Percentiles rank a stretch among this genome's conserved stretches.
These are phyloP conservation scores for Cystofilobasidium capitatum DNA, from an alignment of 768 basidiomycete species.

Conservation along the genomic window DNA sequence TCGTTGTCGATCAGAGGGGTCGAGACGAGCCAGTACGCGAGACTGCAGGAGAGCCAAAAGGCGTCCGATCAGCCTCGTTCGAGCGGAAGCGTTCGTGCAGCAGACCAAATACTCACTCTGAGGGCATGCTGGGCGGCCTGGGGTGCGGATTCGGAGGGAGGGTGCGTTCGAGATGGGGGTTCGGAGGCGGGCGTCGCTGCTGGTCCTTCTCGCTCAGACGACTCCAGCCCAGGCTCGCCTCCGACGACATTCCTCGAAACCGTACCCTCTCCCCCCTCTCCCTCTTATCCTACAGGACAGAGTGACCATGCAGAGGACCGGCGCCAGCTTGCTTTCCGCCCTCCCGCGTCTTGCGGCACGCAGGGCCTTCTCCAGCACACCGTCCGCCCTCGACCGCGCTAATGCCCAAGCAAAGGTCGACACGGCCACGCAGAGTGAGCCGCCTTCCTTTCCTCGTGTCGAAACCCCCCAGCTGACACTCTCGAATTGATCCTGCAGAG, in stretches of 20 bases:
- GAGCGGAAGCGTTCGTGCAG: neutral
- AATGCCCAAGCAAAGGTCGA: neutral
- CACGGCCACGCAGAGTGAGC: slow-evolving; percentile 1
- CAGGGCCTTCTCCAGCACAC: neutral
- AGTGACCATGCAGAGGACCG: neutral
- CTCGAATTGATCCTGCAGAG: slow-evolving; percentile 54
- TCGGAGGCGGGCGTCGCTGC: neutral
- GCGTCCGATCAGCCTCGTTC: neutral
- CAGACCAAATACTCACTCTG: slow-evolving; percentile 12
- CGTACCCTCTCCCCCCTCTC: neutral
- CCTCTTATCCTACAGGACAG: neutral
- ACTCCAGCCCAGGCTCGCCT: neutral
- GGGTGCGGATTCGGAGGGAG: neutral
- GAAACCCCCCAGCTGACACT: neutral
- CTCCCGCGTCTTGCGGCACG: neutral
- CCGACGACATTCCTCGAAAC: no score
- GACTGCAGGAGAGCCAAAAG: slow-evolving; percentile 31
- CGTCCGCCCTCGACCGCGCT: neutral
- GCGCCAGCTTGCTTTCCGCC: no score
- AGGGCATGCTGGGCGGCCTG: slow-evolving; percentile 14
- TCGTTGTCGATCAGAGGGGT: slow-evolving; percentile 73
- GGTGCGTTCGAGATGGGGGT: neutral
- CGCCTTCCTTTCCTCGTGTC: neutral
- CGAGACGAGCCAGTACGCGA: slow-evolving; percentile 85
- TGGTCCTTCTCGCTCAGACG: no score